These are phyloP conservation scores for Parietichytrium sp. DNA, from an alignment of 108 stramenopile species.

Conservation along the genomic window DNA sequence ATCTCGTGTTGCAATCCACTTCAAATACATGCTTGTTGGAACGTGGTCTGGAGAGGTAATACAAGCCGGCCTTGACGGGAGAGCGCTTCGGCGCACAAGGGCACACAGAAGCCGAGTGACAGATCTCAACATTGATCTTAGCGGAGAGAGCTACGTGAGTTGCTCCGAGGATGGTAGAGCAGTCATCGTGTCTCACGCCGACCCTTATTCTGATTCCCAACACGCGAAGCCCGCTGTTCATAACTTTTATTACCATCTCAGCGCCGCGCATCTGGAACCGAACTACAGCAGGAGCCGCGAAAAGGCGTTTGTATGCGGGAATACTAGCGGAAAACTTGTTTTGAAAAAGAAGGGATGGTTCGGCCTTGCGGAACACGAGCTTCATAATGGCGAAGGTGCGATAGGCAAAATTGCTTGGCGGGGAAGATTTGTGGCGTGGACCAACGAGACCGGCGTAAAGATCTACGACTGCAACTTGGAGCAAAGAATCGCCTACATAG, in stretches of 20 bases:
- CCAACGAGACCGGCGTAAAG: slow-evolving; percentile 34
- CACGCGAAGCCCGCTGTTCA: background rate
- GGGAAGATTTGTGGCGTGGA: background rate
- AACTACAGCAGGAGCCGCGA: background rate
- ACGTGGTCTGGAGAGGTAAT: slow-evolving; percentile 2
- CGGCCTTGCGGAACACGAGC: background rate
- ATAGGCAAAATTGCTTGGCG: background rate
- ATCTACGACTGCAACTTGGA: background rate
- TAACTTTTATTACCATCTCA: background rate
- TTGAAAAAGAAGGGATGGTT: slow-evolving; percentile 25
- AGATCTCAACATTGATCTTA: background rate
- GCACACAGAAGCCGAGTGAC: background rate
- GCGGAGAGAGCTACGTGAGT: background rate
- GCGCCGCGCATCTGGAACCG: background rate
- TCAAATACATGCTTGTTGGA: background rate
- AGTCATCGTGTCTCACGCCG: background rate
- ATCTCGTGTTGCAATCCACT: background rate
- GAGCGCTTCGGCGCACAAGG: background rate
- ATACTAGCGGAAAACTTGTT: background rate
- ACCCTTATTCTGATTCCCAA: background rate
- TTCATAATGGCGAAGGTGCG: background rate
- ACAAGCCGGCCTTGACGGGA: background rate
- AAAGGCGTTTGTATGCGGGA: background rate
- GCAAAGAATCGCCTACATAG: background rate
- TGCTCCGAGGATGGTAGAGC: background rate